Evolutionary conservation across 1,139 yeast species (phyloP).

Genomic region (Taiozyma onychis): DNA sequence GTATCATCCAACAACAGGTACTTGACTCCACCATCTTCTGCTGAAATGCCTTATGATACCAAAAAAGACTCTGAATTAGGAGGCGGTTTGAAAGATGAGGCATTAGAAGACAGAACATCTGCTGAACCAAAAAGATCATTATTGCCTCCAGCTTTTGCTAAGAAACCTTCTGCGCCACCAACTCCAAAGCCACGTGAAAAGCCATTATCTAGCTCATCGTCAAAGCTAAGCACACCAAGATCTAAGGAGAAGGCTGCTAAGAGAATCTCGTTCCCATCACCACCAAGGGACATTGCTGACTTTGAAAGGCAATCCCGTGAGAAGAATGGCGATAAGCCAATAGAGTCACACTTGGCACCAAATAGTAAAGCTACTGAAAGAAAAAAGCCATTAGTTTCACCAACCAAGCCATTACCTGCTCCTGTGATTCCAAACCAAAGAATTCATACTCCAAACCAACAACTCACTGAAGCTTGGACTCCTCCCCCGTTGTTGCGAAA

Average conservation of each 20-base stretch:
- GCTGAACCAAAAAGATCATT: background rate
- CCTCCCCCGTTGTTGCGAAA: constrained; percentile 20
- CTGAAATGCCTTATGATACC: constrained; percentile 11
- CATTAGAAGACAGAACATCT: background rate
- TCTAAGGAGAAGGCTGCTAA: constrained; percentile 3
- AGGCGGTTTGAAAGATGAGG: constrained; percentile 7
- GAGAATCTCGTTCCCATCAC: constrained; percentile 17
- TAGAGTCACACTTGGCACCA: constrained; percentile 1
- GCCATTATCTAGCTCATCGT: constrained; percentile 4
- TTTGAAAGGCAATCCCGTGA: constrained; percentile 10
- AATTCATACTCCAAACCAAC: constrained; percentile 19
- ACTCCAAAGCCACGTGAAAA: constrained; percentile 1
- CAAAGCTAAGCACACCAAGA: constrained; percentile 9
- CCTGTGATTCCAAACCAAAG: constrained; percentile 17
- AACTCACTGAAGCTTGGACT: constrained; percentile 4
- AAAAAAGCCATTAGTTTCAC: background rate
- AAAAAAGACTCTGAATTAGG: constrained; percentile 16
- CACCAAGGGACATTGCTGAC: constrained; percentile 14
- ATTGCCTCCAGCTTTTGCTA: background rate
- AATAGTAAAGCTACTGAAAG: background rate
- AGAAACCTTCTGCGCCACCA: background rate
- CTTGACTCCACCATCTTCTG: constrained; percentile 22
- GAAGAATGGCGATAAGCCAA: constrained; percentile 1
- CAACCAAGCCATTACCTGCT: constrained; percentile 14
- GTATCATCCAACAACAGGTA: constrained; percentile 23